Conservation (phyloP, 164 flowering plant genomes). For the Buxus sempervirens region DNA sequence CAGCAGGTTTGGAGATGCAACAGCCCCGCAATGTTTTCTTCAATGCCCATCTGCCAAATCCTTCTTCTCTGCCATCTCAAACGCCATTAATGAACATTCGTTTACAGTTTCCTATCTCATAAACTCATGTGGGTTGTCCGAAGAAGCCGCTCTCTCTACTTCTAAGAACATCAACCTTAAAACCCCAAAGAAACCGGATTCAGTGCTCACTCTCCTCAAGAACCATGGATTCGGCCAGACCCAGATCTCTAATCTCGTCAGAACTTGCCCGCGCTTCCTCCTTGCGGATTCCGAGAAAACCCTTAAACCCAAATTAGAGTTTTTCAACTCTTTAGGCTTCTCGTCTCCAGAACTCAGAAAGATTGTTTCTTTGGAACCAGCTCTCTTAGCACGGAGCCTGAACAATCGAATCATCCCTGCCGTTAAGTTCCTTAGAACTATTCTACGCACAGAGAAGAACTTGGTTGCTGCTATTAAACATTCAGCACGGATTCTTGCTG, state of each 20-base stretch:
- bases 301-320: not conserved
- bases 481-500: too few relatives aligned
- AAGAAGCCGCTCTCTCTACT: not conserved
- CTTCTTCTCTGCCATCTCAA: too few relatives aligned
- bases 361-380: not conserved
- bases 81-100: not conserved
- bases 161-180: not conserved
- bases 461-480: too few relatives aligned
- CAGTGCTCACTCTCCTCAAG: slow-evolving; percentile 1
- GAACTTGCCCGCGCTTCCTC: not conserved
- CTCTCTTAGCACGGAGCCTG: not conserved
- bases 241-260: not conserved
- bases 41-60: not conserved
- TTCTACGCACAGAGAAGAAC: too few relatives aligned
- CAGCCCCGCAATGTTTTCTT: not conserved
- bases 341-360: not conserved
- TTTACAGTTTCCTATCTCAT: not conserved
- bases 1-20: too few relatives aligned
- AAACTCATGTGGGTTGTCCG: not conserved
- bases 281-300: not conserved
- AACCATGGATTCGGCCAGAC: not conserved
- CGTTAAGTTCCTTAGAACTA: not conserved
- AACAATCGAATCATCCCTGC: not conserved
- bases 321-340: not conserved
- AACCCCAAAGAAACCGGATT: not conserved